Evolutionary conservation across 169 alveolate genomes (phyloP).

Genomic region (Fabrea salina): DNA sequence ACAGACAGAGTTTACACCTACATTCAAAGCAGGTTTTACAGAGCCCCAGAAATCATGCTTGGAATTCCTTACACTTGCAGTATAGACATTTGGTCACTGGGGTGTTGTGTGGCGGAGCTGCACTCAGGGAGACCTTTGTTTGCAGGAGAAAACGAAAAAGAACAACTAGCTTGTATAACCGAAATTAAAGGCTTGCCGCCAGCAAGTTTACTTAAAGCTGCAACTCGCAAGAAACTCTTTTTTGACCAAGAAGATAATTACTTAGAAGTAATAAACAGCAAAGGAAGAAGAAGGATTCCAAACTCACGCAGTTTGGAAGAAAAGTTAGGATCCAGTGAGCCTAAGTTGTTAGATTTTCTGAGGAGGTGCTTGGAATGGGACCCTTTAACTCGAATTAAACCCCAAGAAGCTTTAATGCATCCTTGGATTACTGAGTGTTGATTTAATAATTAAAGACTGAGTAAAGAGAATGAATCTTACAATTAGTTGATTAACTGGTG

Average conservation of each 20-base stretch:
- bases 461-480: no score
- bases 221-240: constrained; percentile 63
- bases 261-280: constrained; percentile 37
- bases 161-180: constrained; percentile 70
- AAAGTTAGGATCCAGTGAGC: constrained; percentile 49
- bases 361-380: constrained; percentile 73
- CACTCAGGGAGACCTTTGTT: constrained; percentile 72
- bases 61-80: constrained; percentile 48
- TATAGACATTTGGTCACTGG: constrained; percentile 77
- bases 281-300: constrained; percentile 61
- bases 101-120: constrained; percentile 69
- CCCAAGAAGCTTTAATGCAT: constrained; percentile 80
- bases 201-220: constrained; percentile 39
- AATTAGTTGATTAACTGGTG: no score
- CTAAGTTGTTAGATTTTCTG: constrained; percentile 56
- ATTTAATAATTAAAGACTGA: no score
- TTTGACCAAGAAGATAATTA: constrained; percentile 69
- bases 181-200: constrained; percentile 77
- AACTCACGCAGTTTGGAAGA: constrained; percentile 40
- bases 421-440: constrained; percentile 68
- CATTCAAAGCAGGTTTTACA: constrained; percentile 72
- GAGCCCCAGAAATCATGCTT: constrained; percentile 74
- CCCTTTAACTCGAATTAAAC: constrained; percentile 74
- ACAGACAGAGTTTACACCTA: constrained; percentile 58
- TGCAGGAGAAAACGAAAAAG: constrained; percentile 75